These are phyloP conservation scores for Hamamelis virginiana DNA, from an alignment of 164 flowering plant species.

Conservation along the genomic window DNA sequence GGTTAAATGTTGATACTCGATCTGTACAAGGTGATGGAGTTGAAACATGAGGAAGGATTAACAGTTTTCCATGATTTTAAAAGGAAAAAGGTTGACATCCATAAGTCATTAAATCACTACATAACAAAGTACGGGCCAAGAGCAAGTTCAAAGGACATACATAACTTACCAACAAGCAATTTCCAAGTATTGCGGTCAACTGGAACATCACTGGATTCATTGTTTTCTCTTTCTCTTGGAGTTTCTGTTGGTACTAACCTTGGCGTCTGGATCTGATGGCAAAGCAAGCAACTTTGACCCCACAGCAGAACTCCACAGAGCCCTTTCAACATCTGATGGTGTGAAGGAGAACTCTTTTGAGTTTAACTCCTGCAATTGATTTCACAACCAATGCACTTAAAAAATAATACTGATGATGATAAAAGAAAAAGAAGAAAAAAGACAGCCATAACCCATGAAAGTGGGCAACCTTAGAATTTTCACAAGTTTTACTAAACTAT, in stretches of 20 bases:
- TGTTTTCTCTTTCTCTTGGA: constrained; percentile 63
- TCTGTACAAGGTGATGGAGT: too few relatives aligned
- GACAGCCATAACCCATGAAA: too few relatives aligned
- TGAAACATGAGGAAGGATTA: too few relatives aligned
- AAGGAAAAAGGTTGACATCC: too few relatives aligned
- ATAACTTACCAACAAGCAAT: background rate
- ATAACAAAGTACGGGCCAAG: background rate
- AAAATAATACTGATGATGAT: too few relatives aligned
- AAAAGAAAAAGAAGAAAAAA: too few relatives aligned
- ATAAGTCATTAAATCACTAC: background rate
- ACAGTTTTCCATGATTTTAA: too few relatives aligned
- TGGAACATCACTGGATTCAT: constrained; percentile 9
- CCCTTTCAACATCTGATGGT: constrained; percentile 85
- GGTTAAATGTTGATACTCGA: too few relatives aligned
- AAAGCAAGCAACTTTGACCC: constrained; percentile 38
- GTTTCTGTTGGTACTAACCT: constrained; percentile 25
- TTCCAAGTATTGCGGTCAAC: background rate
- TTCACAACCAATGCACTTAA: background rate
- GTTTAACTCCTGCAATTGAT: constrained; percentile 57
- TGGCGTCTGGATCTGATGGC: constrained; percentile 16
- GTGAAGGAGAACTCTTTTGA: constrained; percentile 45
- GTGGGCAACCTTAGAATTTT: too few relatives aligned
- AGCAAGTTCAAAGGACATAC: background rate
- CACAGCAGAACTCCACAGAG: constrained; percentile 72
- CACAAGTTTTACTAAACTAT: too few relatives aligned